Evolutionary conservation across 805 yeast species (phyloP).

Genomic region (Candida anglica): DNA sequence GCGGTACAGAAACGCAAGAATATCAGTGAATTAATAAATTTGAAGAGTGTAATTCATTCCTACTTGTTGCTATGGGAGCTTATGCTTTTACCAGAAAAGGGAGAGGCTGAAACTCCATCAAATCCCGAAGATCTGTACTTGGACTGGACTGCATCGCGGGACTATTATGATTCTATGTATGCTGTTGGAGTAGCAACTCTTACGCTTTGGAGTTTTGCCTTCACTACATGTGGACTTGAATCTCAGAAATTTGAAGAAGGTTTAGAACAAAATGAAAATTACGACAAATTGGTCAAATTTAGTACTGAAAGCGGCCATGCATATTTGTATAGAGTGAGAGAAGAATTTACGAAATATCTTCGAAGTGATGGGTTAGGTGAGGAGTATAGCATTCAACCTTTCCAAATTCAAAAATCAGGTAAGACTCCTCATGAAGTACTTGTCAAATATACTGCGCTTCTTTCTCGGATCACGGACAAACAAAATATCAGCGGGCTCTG

Average conservation of each 20-base stretch:
- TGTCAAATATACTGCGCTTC: constrained; percentile 28
- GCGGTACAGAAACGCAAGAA: constrained; percentile 8
- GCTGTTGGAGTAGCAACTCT: constrained; percentile 34
- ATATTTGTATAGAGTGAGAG: constrained; percentile 29
- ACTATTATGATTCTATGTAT: constrained; percentile 33
- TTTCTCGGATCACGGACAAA: constrained; percentile 28
- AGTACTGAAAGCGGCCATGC: constrained; percentile 35
- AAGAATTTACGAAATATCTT: constrained; percentile 27
- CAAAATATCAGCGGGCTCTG: constrained; percentile 41
- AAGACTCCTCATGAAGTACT: constrained; percentile 22
- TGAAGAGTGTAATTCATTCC: constrained; percentile 34
- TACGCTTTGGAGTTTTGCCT: constrained; percentile 39
- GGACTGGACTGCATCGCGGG: constrained; percentile 30
- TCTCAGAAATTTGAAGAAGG: constrained; percentile 14
- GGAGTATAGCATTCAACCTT: constrained; percentile 18
- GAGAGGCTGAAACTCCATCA: constrained; percentile 5
- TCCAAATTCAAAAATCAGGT: constrained; percentile 7
- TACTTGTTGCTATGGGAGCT: constrained; percentile 38
- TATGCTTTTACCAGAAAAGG: constrained; percentile 25
- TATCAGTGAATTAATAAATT: constrained; percentile 25
- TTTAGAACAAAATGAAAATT: constrained; percentile 9
- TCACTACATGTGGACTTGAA: constrained; percentile 29
- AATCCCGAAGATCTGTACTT: constrained; percentile 9
- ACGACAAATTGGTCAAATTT: constrained; percentile 20
- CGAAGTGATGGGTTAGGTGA: constrained; percentile 19